Evolutionary conservation across 345 rosid species (phyloP).

Genomic region (Eutrema yunnanense): DNA sequence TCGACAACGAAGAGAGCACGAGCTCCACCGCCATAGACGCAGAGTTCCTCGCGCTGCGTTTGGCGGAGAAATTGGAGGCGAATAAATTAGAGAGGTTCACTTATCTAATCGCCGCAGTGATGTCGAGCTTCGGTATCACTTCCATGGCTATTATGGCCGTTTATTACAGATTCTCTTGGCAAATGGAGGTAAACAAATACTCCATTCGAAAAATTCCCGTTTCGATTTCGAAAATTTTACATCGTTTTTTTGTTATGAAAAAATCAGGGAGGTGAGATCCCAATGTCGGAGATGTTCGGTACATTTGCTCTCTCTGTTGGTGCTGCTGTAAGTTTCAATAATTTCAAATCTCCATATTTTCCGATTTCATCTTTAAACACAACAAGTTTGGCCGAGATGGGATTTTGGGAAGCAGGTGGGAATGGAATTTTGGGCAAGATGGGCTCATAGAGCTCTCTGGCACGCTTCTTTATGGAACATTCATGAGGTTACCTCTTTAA

Average conservation of each 20-base stretch:
- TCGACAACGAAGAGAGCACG: constrained; percentile 19
- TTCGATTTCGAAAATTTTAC: not conserved
- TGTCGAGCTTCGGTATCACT: constrained; percentile 82
- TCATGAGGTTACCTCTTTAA: too few species aligned
- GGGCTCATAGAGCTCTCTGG: constrained; percentile 96
- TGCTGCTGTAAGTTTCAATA: constrained; percentile 69
- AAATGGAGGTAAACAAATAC: constrained; percentile 58
- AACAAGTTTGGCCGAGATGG: not conserved
- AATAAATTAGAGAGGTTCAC: constrained; percentile 76
- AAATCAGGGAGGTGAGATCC: too few species aligned
- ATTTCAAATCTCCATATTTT: not conserved
- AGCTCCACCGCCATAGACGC: constrained; percentile 6
- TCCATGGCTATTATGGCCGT: constrained; percentile 79
- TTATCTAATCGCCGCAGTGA: constrained; percentile 70
- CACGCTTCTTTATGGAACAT: constrained; percentile 89
- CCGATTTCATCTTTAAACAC: not conserved
- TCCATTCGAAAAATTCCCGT: not conserved
- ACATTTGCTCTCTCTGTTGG: constrained; percentile 90
- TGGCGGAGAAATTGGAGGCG: constrained; percentile 49
- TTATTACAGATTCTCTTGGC: constrained; percentile 81
- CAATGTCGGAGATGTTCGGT: too few species aligned
- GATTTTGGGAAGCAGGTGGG: constrained; percentile 51
- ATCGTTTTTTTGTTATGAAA: not conserved
- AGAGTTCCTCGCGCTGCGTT: constrained; percentile 31
- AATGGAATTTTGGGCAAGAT: constrained; percentile 97